Base-by-base conservation (phyloP, 1,139 yeast species). In the Yamadazyma triangularis region DNA sequence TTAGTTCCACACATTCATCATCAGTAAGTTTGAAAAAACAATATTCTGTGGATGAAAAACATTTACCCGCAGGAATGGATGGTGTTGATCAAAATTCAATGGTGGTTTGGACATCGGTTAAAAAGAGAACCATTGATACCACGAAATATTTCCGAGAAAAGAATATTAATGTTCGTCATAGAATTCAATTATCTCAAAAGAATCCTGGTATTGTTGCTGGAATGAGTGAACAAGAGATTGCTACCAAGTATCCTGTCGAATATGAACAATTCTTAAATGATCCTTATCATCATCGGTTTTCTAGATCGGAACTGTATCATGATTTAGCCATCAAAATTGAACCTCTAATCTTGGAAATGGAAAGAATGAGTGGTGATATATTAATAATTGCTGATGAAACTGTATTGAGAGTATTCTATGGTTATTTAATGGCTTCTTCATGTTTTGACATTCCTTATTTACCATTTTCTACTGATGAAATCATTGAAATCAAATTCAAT, bases 251-350 rank as follows among this genome's bases (percentile, higher is more conserved):
- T 49, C 94, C 95, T 1, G 70, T 64, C 2, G 96, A 88, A 44
- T 84, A 71, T 50, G 70, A 65, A 36, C 79, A 74, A 45, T 85
- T 78, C 50, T 39, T 61, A 33, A 63, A 67, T 39, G 96, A 89
- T 53, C 96, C 96, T 2, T 93, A 91, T 52, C 96, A 91, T 55
- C 91, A 84, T 54, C 70, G 98, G 36, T 91, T 77, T 53, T 87
- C 96, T 6, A 70, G 97, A 33, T 87, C 95, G 0, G 99, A 91
- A 58, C 85, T 94, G 34, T 91, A 88, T 53, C 98, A 91, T 56
- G 98, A 91, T 56, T 70, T 93, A 35, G 97, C 98, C 0, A 83
- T 91, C 26, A 79, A 95, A 45, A 77, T 93, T 58, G 98, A 93
- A 57, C 96, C 98, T 0, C 67, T 91, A 39, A 78, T 91, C 39